Conservation (phyloP, 495 filamentous ascomycete genomes). For the Penicillium maclennaniae region DNA sequence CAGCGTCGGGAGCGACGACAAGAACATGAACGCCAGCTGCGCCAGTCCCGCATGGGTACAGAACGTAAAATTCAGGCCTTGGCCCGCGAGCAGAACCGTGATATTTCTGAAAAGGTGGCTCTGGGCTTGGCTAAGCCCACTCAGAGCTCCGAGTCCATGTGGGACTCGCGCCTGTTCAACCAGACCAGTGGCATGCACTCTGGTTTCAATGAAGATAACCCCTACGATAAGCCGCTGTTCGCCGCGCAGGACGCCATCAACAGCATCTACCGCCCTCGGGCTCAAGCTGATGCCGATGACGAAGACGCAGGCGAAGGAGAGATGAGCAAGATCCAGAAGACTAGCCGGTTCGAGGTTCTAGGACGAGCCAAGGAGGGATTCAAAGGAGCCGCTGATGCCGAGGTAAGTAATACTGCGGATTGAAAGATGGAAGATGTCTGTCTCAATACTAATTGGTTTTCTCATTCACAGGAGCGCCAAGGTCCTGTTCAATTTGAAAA, state of each 20-base stretch:
- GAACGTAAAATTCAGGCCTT: constrained; percentile 86
- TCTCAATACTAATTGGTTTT: constrained; percentile 19
- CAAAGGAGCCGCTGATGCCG: constrained; percentile 81
- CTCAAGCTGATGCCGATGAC: constrained; percentile 63
- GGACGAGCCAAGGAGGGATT: constrained; percentile 85
- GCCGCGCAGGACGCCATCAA: constrained; percentile 93
- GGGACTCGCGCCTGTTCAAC: constrained; percentile 93
- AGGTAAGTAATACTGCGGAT: constrained; percentile 51
- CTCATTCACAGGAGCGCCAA: constrained; percentile 55
- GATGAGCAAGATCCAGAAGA: constrained; percentile 82
- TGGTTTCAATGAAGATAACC: constrained; percentile 97
- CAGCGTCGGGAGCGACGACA: constrained; percentile 72
- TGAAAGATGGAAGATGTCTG: neutral
- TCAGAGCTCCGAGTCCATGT: constrained; percentile 86
- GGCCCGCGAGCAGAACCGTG: constrained; percentile 91
- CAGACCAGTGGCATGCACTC: constrained; percentile 81
- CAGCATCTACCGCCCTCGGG: constrained; percentile 85
- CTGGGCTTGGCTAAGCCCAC: constrained; percentile 94
- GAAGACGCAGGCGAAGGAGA: constrained; percentile 79
- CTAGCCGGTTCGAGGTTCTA: constrained; percentile 77
- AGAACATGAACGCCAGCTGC: constrained; percentile 82
- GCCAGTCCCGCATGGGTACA: constrained; percentile 92
- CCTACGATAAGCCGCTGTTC: constrained; percentile 96
- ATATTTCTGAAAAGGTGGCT: constrained; percentile 97
- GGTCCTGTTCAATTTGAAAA: constrained; percentile 99